Evolutionary conservation across 2,329 filamentous ascomycete genomes (phyloP).

Genomic region (Elsinoe perseae): DNA sequence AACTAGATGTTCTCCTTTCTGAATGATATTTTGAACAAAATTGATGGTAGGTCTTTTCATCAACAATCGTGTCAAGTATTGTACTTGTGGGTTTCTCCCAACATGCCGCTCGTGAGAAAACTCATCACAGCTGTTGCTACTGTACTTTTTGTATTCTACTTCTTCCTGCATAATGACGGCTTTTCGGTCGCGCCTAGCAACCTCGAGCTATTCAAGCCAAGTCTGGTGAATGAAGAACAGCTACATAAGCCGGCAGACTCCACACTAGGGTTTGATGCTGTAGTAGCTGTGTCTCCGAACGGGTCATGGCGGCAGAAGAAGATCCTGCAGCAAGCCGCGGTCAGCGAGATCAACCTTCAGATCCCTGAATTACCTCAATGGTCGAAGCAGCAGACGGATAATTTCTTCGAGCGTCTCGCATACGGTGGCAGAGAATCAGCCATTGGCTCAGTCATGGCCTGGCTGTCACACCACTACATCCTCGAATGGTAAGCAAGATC

Average conservation of each 20-base stretch:
- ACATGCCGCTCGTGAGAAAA: constrained; percentile 5
- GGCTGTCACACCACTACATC: constrained; percentile 35
- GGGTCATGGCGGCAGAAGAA: constrained; percentile 29
- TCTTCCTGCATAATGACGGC: constrained; percentile 1
- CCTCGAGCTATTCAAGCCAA: not conserved
- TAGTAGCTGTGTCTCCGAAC: constrained; percentile 33
- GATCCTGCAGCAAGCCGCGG: constrained; percentile 32
- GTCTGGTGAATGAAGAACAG: not conserved
- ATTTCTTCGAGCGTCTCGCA: constrained; percentile 24
- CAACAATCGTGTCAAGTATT: too few relatives aligned
- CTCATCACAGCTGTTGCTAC: not conserved
- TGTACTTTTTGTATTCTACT: constrained; percentile 7
- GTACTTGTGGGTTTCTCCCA: not conserved
- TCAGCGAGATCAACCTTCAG: constrained; percentile 32
- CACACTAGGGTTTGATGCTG: constrained; percentile 27
- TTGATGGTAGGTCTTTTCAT: not conserved
- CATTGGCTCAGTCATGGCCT: constrained; percentile 32
- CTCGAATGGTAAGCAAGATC: constrained; percentile 20
- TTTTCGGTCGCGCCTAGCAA: not conserved
- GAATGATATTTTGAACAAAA: not conserved
- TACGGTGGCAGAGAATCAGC: constrained; percentile 2
- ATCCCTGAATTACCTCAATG: constrained; percentile 34
- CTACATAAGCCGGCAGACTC: constrained; percentile 3
- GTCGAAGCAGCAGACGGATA: constrained; percentile 29
- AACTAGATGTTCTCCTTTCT: constrained; percentile 5